Conservation (phyloP, 257 asterid genomes). For the Prunella vulgaris region DNA sequence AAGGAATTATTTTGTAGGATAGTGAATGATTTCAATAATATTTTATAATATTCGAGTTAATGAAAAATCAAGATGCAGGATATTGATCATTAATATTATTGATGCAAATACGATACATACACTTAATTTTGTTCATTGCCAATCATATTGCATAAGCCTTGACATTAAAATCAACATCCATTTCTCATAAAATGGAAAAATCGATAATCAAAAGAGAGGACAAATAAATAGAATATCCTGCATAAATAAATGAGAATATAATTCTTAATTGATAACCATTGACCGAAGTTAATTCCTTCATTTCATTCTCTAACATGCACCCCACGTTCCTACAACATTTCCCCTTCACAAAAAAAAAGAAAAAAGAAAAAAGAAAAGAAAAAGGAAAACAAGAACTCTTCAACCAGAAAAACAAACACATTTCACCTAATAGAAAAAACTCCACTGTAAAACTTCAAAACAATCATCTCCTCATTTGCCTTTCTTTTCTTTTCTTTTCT, state of each 20-base stretch:
- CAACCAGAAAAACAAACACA: not conserved
- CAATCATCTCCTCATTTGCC: not conserved
- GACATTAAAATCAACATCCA: constrained; percentile 5
- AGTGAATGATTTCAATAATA: too few species aligned
- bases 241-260: not conserved
- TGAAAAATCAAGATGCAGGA: too few species aligned
- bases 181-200: not conserved
- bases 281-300: constrained; percentile 17
- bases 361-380: not conserved
- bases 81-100: not conserved
- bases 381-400: not conserved
- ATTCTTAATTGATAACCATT: not conserved
- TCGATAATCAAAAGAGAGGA: not conserved
- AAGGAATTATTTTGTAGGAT: too few species aligned
- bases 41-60: too few species aligned
- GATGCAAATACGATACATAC: not conserved
- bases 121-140: not conserved
- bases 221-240: not conserved
- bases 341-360: constrained; percentile 1
- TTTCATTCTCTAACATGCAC: constrained; percentile 35
- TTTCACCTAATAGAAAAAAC: constrained; percentile 12
- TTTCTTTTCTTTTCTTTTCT: not conserved
- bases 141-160: not conserved
- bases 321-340: constrained; percentile 40
- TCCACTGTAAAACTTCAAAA: constrained; percentile 1